A percentile compares a stretch with the other conserved stretches of the same genome.
Conservation (phyloP, 805 yeast species). For the Blastobotrys attinorum region DNA sequence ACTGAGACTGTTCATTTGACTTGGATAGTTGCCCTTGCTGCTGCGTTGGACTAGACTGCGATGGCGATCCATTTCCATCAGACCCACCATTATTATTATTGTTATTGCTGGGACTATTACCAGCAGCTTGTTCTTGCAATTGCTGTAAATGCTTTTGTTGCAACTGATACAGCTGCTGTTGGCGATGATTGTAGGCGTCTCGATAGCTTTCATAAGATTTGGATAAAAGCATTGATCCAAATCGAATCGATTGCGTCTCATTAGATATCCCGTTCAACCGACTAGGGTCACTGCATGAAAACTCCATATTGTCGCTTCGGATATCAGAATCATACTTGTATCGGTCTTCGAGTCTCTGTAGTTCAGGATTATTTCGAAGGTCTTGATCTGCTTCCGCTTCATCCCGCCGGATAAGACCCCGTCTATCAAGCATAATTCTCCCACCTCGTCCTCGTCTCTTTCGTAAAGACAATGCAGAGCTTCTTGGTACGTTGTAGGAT, state of each 20-base stretch:
- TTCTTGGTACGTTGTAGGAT: slow-evolving; percentile 19
- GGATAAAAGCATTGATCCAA: slow-evolving; percentile 83
- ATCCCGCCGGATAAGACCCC: slow-evolving; percentile 37
- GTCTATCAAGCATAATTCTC: slow-evolving; percentile 66
- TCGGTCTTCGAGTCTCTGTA: slow-evolving; percentile 36
- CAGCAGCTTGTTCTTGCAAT: slow-evolving; percentile 21
- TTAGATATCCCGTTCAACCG: slow-evolving; percentile 72
- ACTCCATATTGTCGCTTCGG: slow-evolving; percentile 36
- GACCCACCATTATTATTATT: no score
- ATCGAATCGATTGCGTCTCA: slow-evolving; percentile 82
- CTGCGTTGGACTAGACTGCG: no score
- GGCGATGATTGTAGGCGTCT: slow-evolving; percentile 43
- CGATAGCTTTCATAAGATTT: slow-evolving; percentile 76
- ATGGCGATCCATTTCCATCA: no score
- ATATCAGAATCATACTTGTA: slow-evolving; percentile 63
- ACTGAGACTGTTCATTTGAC: background rate
- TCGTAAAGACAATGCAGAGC: slow-evolving; percentile 38
- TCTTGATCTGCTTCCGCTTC: slow-evolving; percentile 25
- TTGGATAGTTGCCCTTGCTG: slow-evolving; percentile 9
- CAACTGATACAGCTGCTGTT: slow-evolving; percentile 40
- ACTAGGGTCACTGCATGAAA: slow-evolving; percentile 72
- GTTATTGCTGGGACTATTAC: no score
- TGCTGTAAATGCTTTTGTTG: slow-evolving; percentile 32
- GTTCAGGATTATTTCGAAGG: slow-evolving; percentile 15
- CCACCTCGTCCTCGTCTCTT: slow-evolving; percentile 70